Evolutionary conservation across 1,284 basidiomycete species (phyloP), one percentile per base, ranked within the genome.

Genomic region (Abortiporus biennis): DNA sequence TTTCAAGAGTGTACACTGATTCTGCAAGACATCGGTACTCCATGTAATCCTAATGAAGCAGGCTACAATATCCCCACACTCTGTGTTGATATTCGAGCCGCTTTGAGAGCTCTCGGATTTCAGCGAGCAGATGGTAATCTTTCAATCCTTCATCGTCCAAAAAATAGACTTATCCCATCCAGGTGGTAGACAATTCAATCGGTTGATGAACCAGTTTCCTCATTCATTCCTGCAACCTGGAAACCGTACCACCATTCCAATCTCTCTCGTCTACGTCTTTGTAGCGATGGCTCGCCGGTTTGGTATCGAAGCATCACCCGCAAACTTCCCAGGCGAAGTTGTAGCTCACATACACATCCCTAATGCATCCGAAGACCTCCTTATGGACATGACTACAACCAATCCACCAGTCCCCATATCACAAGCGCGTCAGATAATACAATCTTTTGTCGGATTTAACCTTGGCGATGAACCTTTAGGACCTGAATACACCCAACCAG

Each of bases 261-360:
- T 85, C 43, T 77, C 77, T 3, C 63, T 83, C 22, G 72, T 74
- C 34, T 78, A 74, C 56, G 54, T 79, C 21, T 84, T 81, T 47
- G 68, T 77, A 5, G 67, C 69, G 3, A 61, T 85, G 34, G 68
- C 68, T 6, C 65, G 67, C 12, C 65, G 74, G 16, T 58, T 83
- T 0, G 74, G 71, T 20, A 61, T 83, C 13, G 46, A 54, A 6
- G 76, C 78, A 0, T 67, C 64, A 9, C 74, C 80, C 0, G 60
- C 80, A 16, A 69, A 76, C 50, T 79, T 76, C 43, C 81, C 78
- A 2, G 57, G 61, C 13, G 67, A 67, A 38, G 78, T 84, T 6
- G 53, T 78, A 25, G 74, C 64, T 8, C 64, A 72, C 44, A 63
- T 80, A 32, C 55, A 62, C 11, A 59, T 64, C 3, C 61, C 64